Percentiles rank a stretch among this genome's conserved stretches.
These are phyloP conservation scores for Monosporascus sp. DNA, from an alignment of 2,329 filamentous ascomycete species.

Conservation along the genomic window DNA sequence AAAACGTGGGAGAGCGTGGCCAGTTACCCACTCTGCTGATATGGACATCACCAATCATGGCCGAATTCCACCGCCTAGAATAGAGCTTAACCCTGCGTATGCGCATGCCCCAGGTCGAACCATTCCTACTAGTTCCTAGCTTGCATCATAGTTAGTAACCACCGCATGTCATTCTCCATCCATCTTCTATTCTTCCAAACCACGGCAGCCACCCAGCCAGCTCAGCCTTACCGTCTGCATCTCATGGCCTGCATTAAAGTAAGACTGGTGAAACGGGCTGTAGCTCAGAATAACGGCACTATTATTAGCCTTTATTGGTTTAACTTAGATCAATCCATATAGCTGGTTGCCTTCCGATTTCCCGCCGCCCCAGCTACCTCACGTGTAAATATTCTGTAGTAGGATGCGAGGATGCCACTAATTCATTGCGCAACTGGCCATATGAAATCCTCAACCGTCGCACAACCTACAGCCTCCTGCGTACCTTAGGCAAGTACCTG, in stretches of 20 bases:
- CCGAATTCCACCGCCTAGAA: neutral
- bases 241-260: neutral
- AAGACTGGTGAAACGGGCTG: neutral
- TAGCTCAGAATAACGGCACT: neutral
- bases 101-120: neutral
- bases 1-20: neutral
- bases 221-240: neutral
- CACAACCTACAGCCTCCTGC: too few relatives aligned
- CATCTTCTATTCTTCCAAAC: neutral
- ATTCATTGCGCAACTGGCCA: too few relatives aligned
- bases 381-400: too few relatives aligned
- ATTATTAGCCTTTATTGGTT: too few relatives aligned
- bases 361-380: too few relatives aligned
- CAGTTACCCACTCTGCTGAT: neutral
- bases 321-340: too few relatives aligned
- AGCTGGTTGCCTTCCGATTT: too few relatives aligned
- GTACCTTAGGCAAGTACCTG: too few relatives aligned
- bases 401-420: too few relatives aligned
- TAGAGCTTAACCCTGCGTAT: neutral
- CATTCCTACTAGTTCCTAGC: neutral
- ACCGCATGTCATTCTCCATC: neutral
- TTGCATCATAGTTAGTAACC: neutral
- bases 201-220: neutral
- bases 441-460: too few relatives aligned
- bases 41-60: neutral